Percentiles rank a stretch among this genome's conserved stretches.
phyloP scores from a whole-genome alignment of 208 protist genomes.

The Strigomonas culicis region DNA sequence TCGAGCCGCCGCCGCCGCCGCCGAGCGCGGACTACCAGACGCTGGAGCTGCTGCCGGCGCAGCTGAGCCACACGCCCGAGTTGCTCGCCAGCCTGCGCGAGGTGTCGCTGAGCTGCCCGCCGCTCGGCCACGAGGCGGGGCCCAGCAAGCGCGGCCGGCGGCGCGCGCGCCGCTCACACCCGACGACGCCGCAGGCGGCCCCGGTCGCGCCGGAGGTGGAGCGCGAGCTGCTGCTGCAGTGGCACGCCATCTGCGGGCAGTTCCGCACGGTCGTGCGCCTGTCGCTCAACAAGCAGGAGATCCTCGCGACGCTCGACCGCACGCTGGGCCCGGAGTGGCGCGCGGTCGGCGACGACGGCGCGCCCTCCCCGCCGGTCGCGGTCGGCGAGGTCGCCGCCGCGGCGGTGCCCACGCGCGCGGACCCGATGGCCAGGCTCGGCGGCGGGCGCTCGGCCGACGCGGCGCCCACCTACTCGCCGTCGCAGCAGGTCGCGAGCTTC shows the following conservation, averaged over 20 bases:
- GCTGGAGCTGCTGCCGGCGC: slow-evolving; percentile 5
- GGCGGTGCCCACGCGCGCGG: not conserved
- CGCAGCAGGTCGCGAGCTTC: slow-evolving; percentile 32
- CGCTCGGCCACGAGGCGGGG: slow-evolving; percentile 8
- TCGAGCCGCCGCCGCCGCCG: too few relatives aligned
- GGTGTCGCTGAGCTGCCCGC: slow-evolving; percentile 39
- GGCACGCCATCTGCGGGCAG: slow-evolving; percentile 34
- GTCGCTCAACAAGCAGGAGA: slow-evolving; percentile 45
- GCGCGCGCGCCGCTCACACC: not conserved
- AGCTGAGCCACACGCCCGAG: slow-evolving; percentile 12
- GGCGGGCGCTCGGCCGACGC: not conserved
- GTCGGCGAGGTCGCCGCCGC: not conserved
- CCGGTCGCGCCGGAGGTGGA: not conserved
- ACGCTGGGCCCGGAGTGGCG: slow-evolving; percentile 41
- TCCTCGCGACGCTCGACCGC: slow-evolving; percentile 29
- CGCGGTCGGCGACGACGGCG: not conserved
- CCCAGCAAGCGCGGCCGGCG: not conserved
- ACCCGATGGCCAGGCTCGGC: too few relatives aligned
- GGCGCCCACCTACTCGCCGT: slow-evolving; percentile 32
- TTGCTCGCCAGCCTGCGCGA: slow-evolving; percentile 43
- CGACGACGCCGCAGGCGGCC: not conserved
- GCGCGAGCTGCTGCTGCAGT: slow-evolving; percentile 20
- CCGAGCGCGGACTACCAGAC: not conserved
- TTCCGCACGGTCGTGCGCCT: slow-evolving; percentile 25
- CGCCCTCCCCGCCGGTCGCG: not conserved